Percentiles rank a stretch among this genome's conserved stretches.
phyloP scores from a whole-genome alignment of 1,284 basidiomycete genomes.

The Naganishia sp. region DNA sequence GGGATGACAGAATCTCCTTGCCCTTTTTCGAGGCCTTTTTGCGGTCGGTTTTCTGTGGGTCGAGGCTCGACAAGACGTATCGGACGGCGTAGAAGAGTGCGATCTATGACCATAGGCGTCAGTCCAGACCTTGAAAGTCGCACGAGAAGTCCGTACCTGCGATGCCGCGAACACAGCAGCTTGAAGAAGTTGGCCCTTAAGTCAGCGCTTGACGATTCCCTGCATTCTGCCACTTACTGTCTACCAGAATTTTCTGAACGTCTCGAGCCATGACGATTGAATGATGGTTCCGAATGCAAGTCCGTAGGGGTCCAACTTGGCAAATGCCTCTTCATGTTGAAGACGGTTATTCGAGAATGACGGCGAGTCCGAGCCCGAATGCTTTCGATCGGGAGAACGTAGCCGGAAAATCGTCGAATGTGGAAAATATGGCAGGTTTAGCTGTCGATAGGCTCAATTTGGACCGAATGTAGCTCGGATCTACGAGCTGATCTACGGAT shows the following conservation, averaged over 20 bases:
- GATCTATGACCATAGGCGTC: constrained; percentile 35
- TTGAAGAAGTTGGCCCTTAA: constrained; percentile 38
- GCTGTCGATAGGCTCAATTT: too few species aligned
- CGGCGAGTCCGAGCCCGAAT: too few species aligned
- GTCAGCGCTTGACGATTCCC: too few species aligned
- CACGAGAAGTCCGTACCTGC: constrained; percentile 57
- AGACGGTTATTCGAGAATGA: too few species aligned
- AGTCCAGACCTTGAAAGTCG: neutral
- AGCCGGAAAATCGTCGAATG: too few species aligned
- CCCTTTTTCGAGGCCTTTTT: constrained; percentile 51
- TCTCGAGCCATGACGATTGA: constrained; percentile 40
- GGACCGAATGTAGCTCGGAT: too few species aligned
- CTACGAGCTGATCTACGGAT: too few species aligned
- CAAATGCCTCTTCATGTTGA: too few species aligned
- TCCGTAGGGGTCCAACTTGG: too few species aligned
- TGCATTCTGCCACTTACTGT: constrained; percentile 46
- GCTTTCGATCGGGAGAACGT: too few species aligned
- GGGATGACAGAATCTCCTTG: constrained; percentile 44
- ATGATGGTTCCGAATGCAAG: too few species aligned
- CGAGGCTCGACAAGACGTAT: constrained; percentile 49
- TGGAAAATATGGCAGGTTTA: too few species aligned
- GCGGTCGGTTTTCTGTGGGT: constrained; percentile 42
- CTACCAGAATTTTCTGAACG: constrained; percentile 53
- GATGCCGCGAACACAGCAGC: constrained; percentile 66
- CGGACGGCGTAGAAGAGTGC: constrained; percentile 53